Evolutionary conservation across 2,329 filamentous ascomycete species (phyloP), one percentile per base, ranked within the genome.

Genomic region (Karstenula rhodostoma): DNA sequence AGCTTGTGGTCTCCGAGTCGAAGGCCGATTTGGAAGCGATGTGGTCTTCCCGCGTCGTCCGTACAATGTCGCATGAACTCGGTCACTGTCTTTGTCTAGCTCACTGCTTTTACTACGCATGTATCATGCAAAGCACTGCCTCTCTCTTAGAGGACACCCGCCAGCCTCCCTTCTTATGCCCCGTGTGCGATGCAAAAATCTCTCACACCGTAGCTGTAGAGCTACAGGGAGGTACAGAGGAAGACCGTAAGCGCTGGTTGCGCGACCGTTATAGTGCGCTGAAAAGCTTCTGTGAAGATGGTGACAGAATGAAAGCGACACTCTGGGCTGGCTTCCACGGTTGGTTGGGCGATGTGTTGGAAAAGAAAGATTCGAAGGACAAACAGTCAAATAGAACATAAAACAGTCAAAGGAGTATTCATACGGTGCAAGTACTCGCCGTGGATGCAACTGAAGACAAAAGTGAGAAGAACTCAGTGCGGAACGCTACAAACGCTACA

Each of bases 51-150:
- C 12, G 73, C 86, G 2, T 86, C 81, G 55, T 84, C 83, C 52
- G 68, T 6, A 75, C 89, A 0, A 84, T 84, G 1, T 82, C 82
- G 1, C 89, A 91, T 69, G 89, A 92, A 68, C 74, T 91, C 0
- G 86, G 87, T 0, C 89, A 91, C 71, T 91, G 88, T 68, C 83
- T 92, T 40, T 87, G 85, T 1, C 27, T 92, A 15, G 88, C 75
- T 8, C 89, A 92, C 70, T 92, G 89, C 69, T 77, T 84, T 0
- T 90, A 87, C 67, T 89, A 87, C 65, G 86, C 87, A 0, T 90
- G 87, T 65, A 80, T 82, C 2, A 89, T 90, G 87, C 87, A 90
- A 69, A 82, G 85, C 4, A 87, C 85, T 0, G 82, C 83, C 0
- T 80, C 82, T 1, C 78, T 89, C 42, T 78, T 74, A 0, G 88